These are phyloP conservation scores for Penicillium oxalicum DNA, from an alignment of 2,329 filamentous ascomycete species.

Conservation along the genomic window DNA sequence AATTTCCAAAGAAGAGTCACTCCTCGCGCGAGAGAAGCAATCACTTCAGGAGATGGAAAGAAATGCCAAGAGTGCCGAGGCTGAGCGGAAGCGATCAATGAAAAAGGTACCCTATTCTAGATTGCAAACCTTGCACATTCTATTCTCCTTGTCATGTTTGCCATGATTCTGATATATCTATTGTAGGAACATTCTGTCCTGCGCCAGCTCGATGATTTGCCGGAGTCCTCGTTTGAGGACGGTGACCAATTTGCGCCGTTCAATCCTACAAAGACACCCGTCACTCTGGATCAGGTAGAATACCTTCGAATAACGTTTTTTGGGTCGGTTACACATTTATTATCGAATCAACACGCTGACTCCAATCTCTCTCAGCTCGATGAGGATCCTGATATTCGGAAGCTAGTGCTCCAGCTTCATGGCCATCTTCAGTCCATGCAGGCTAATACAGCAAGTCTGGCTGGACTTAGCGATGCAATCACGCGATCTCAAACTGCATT, in stretches of 20 bases:
- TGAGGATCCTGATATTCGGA: constrained; percentile 31
- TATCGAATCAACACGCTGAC: no score
- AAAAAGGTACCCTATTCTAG: constrained; percentile 31
- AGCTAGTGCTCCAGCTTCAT: constrained; percentile 37
- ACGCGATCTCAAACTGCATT: constrained; percentile 33
- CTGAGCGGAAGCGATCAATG: constrained; percentile 35
- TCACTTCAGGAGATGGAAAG: constrained; percentile 39
- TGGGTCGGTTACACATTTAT: not conserved
- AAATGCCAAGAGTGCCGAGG: constrained; percentile 37
- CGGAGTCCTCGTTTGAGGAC: constrained; percentile 9
- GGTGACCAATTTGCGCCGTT: constrained; percentile 26
- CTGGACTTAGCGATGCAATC: constrained; percentile 35
- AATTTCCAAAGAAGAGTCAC: constrained; percentile 38
- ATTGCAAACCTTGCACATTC: not conserved
- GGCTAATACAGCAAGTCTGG: constrained; percentile 35
- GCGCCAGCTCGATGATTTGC: constrained; percentile 28
- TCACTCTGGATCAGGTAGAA: constrained; percentile 31
- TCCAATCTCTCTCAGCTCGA: constrained; percentile 26
- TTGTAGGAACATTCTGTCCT: constrained; percentile 38
- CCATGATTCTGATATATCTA: constrained; percentile 11
- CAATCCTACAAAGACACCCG: constrained; percentile 19
- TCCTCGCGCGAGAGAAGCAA: constrained; percentile 37
- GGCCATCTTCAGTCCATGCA: constrained; percentile 42
- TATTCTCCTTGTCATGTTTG: not conserved
- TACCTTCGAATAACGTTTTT: not conserved